Evolutionary conservation across 2,329 filamentous ascomycete genomes (phyloP).

Genomic region (Pseudocercospora cruenta): DNA sequence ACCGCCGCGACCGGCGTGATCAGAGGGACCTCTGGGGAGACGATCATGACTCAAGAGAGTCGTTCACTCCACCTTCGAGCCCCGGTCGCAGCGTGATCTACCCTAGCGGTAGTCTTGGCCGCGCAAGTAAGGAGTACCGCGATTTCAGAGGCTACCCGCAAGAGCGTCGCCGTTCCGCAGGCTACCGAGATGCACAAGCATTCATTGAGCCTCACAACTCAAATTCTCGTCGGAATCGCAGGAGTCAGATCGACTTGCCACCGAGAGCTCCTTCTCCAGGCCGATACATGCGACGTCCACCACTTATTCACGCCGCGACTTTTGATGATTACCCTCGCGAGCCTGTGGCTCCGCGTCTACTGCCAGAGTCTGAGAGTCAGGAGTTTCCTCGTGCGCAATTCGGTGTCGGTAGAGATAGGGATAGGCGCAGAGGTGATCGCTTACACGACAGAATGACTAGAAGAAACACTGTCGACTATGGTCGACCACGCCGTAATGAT

Average conservation of each 20-base stretch:
- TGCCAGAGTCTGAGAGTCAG: not conserved
- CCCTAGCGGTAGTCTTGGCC: slow-evolving; percentile 1
- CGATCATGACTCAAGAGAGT: not conserved
- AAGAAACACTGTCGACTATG: slow-evolving; percentile 1
- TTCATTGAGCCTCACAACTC: not conserved
- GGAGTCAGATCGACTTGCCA: not conserved
- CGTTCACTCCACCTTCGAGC: not conserved
- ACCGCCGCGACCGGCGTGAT: not conserved
- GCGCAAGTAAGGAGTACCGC: not conserved
- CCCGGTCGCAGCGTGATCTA: not conserved
- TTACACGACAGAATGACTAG: not conserved
- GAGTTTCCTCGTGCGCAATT: not conserved
- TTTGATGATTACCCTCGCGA: not conserved
- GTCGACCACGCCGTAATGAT: not conserved
- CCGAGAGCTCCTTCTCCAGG: slow-evolving; percentile 1
- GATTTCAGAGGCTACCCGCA: not conserved
- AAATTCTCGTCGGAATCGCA: not conserved
- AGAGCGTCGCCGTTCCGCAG: not conserved
- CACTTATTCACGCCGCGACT: not conserved
- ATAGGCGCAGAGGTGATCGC: not conserved
- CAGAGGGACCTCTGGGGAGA: not conserved
- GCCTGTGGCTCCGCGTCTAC: not conserved
- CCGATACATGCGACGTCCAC: not conserved
- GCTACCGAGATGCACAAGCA: not conserved
- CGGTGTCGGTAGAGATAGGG: not conserved